A percentile compares a stretch with the other conserved stretches of the same genome.
Conservation (phyloP, 2,329 filamentous ascomycete species). For the Aspergillus intermedius region DNA sequence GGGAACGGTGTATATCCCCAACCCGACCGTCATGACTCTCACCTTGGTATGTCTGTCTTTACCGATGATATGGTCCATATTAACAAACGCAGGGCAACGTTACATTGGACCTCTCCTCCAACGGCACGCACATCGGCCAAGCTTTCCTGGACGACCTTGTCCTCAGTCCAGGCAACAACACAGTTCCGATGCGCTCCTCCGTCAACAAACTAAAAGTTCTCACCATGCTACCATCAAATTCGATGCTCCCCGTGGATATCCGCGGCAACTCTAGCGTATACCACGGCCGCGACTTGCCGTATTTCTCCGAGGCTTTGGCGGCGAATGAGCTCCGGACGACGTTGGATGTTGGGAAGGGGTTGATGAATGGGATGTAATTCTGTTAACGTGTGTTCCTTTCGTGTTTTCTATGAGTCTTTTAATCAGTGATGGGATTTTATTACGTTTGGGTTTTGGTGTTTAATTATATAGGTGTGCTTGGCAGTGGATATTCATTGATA, state of each 20-base stretch:
- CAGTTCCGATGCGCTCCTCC: conserved; percentile 43
- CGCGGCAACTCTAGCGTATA: conserved; percentile 44
- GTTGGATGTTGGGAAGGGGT: conserved; percentile 38
- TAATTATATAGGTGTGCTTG: no score
- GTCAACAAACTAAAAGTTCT: conserved; percentile 40
- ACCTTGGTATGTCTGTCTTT: conserved; percentile 35
- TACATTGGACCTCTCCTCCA: conserved; percentile 47
- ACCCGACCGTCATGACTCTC: conserved; percentile 53
- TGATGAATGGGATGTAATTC: conserved; percentile 9
- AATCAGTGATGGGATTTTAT: no score
- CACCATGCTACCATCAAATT: conserved; percentile 29
- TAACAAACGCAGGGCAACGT: conserved; percentile 44
- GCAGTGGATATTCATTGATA: no score
- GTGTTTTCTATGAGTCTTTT: no score
- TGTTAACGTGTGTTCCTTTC: not conserved
- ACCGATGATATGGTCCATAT: not conserved
- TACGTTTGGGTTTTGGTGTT: no score
- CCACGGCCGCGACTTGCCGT: conserved; percentile 45
- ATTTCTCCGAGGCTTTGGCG: conserved; percentile 48
- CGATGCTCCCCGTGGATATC: conserved; percentile 47
- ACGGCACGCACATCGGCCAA: conserved; percentile 44
- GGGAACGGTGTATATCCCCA: conserved; percentile 52
- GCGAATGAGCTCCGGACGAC: conserved; percentile 41
- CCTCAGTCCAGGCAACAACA: conserved; percentile 51
- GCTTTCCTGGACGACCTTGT: conserved; percentile 46